Evolutionary conservation across 768 basidiomycete species (phyloP).

Genomic region (Heimioporus sp.): DNA sequence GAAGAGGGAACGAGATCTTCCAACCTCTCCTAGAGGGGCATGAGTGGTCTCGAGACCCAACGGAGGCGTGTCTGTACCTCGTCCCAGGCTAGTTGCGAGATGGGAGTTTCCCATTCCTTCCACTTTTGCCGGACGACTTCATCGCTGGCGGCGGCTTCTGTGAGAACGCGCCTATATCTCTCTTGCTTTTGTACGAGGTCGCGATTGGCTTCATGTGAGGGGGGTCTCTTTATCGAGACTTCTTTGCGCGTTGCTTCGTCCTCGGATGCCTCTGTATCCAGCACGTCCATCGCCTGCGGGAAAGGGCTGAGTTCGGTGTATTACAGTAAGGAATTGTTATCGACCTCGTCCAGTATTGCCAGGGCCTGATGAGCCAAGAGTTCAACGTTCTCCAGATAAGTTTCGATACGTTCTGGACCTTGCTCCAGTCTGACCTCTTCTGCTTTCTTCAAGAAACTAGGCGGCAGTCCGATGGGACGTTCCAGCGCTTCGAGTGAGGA

Average conservation of each 20-base stretch:
- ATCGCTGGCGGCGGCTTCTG: conserved; percentile 74
- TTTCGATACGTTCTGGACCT: conserved; percentile 69
- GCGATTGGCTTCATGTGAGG: conserved; percentile 78
- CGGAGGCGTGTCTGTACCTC: conserved; percentile 37
- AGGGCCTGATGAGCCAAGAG: conserved; percentile 60
- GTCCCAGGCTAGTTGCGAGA: conserved; percentile 69
- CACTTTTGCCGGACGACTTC: conserved; percentile 76
- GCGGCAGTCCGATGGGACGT: conserved; percentile 82
- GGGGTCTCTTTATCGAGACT: conserved; percentile 45
- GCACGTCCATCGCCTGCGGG: conserved; percentile 75
- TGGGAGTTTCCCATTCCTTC: conserved; percentile 80
- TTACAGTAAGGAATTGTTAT: conserved; percentile 5
- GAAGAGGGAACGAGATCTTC: conserved; percentile 70
- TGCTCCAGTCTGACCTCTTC: conserved; percentile 80
- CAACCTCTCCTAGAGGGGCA: conserved; percentile 50
- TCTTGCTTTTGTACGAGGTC: conserved; percentile 69
- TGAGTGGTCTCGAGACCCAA: conserved; percentile 3
- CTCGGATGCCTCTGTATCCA: conserved; percentile 89
- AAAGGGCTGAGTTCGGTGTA: no score
- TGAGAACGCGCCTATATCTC: conserved; percentile 70
- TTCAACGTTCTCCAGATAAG: conserved; percentile 70
- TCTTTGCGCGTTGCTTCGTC: conserved; percentile 69
- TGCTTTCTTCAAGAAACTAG: conserved; percentile 81
- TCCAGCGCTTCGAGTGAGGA: conserved; percentile 86
- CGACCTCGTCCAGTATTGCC: conserved; percentile 72